Evolutionary conservation across 192 early-diverging fungal genomes (phyloP), one percentile per base, ranked within the genome.

Genomic region (Cladochytrium replicatum): DNA sequence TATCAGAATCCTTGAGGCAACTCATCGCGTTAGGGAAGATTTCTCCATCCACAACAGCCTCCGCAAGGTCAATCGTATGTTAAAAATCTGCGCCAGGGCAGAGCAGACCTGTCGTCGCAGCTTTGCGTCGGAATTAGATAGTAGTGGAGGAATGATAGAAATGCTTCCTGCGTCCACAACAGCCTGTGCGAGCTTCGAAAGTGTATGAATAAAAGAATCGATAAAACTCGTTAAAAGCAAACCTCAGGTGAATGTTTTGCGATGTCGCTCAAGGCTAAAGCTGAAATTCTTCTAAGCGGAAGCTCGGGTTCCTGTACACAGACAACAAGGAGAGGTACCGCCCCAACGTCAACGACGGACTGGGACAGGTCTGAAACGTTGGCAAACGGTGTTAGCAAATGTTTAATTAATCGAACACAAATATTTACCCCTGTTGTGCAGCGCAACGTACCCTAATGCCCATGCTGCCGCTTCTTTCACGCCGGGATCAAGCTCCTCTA

Each of bases 401-500:
- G 29, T 23, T 21, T 5, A 26, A 58, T 5, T 4, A 2, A 23
- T 19, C 3, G 19, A 57, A 55, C 9, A 37, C 6, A 38, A 22
- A 7, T 2, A 0, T 51, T 24, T 45, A 74, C 74, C 76, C 17
- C 58, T 62, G 46, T 68, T 78, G 41, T 78, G 76, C 40, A 69
- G 48, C 11, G 76, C 72, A 64, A 78, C 73, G 49, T 78, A 78
- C 11, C 76, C 76, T 3, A 78, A 49, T 7, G 76, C 76, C 76
- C 76, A 78, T 0, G 73, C 72, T 3, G 76, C 72, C 8, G 62
- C 54, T 39, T 78, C 76, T 44, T 76, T 78, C 37, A 78, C 76
- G 4, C 70, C 67, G 6, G 76, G 73, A 57, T 78, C 76, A 58
- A 78, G 76, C 57, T 78, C 76, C 57, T 78, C 73, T 27, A 78